phyloP scores from a whole-genome alignment of 169 alveolate genomes.

The Eimeria tenella region DNA sequence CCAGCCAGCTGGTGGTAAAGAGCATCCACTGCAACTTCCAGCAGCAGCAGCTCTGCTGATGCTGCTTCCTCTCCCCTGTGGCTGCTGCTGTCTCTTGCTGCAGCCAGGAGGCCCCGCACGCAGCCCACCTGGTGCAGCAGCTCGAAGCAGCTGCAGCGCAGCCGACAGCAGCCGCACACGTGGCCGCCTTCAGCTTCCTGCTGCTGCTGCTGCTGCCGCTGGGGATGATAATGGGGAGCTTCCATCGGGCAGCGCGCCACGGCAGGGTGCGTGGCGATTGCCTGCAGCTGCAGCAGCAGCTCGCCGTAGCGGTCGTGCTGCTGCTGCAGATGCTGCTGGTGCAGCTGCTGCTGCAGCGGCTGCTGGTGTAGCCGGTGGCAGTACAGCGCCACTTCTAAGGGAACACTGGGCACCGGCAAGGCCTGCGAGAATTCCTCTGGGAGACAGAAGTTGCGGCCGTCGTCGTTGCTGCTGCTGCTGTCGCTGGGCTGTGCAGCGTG shows the following conservation, averaged over 20 bases:
- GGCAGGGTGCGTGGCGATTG: conserved; percentile 21
- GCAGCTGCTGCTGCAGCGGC: conserved; percentile 33
- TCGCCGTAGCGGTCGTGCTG: conserved; percentile 29
- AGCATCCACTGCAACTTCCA: conserved; percentile 29
- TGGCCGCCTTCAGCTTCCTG: conserved; percentile 31
- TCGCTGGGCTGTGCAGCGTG: not conserved
- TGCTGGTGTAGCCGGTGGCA: conserved; percentile 39
- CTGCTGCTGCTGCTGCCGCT: conserved; percentile 41
- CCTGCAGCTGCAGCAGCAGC: conserved; percentile 43
- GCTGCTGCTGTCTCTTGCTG: conserved; percentile 67
- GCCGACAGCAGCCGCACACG: conserved; percentile 55
- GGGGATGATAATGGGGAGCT: not conserved
- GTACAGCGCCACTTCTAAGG: conserved; percentile 42
- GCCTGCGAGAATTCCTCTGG: conserved; percentile 54
- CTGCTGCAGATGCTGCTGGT: conserved; percentile 17
- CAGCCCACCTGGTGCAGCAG: conserved; percentile 63
- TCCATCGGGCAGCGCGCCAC: conserved; percentile 36
- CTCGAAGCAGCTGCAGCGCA: conserved; percentile 59
- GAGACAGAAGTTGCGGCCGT: conserved; percentile 34
- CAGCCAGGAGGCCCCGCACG: conserved; percentile 21
- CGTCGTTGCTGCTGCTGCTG: conserved; percentile 24
- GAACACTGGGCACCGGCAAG: conserved; percentile 40
- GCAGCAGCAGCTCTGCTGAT: conserved; percentile 52
- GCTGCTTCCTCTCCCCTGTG: conserved; percentile 13
- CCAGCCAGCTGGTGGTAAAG: conserved; percentile 25